A percentile compares a stretch with the other conserved stretches of the same genome.
Evolutionary conservation across 768 basidiomycete genomes (phyloP).

Genomic region (Holtermanniella nyarrowii): DNA sequence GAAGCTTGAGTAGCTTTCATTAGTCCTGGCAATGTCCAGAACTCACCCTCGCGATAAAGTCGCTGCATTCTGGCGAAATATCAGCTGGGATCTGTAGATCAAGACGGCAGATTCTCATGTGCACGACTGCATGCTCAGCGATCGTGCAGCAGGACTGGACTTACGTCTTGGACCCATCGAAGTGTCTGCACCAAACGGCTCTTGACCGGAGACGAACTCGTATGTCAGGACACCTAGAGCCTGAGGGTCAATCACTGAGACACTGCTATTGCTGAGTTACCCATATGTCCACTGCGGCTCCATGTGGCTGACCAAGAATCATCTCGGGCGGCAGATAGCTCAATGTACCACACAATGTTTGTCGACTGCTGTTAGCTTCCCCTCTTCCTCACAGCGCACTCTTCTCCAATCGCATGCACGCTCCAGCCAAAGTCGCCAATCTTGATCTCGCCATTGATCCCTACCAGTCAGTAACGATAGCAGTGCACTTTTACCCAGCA

Average conservation of each 20-base stretch:
- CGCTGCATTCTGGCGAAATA: conserved; percentile 55
- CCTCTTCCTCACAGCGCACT: conserved; percentile 8
- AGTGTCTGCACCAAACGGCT: conserved; percentile 58
- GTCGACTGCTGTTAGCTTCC: conserved; percentile 43
- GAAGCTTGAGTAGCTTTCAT: conserved; percentile 61
- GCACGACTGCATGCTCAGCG: conserved; percentile 51
- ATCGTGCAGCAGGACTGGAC: conserved; percentile 2
- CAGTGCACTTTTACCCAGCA: conserved; percentile 53
- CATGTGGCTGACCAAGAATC: conserved; percentile 85
- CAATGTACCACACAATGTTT: conserved; percentile 87
- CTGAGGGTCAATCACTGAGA: conserved; percentile 8
- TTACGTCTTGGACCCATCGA: conserved; percentile 17
- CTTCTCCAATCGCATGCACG: conserved; percentile 29
- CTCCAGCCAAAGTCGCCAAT: conserved; percentile 99
- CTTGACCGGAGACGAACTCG: conserved; percentile 82
- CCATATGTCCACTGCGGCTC: conserved; percentile 88
- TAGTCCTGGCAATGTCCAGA: neutral
- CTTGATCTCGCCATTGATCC: conserved; percentile 84
- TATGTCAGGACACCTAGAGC: conserved; percentile 90
- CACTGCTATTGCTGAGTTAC: conserved; percentile 5
- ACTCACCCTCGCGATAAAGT: conserved; percentile 53
- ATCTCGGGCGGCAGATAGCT: conserved; percentile 97
- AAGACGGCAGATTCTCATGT: conserved; percentile 59
- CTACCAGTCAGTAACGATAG: conserved; percentile 3
- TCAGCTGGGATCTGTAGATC: conserved; percentile 57